A percentile compares a stretch with the other conserved stretches of the same genome.
Conservation (phyloP, 2,329 filamentous ascomycete species). For the Paraphaeosphaeria sporulosa region DNA sequence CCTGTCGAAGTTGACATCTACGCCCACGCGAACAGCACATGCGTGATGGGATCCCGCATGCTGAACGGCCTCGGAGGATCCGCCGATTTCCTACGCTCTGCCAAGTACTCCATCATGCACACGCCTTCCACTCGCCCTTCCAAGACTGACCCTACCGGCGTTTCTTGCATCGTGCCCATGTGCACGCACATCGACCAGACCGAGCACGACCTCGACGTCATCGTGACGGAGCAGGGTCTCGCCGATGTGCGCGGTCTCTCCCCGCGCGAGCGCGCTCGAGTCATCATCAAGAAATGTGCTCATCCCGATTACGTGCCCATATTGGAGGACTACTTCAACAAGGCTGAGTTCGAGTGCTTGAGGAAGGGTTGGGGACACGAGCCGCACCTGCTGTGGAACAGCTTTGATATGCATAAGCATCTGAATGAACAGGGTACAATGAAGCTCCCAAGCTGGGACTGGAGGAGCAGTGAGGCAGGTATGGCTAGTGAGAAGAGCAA, state of each 20-base stretch:
- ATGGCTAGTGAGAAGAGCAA: constrained; percentile 18
- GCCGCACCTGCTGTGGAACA: constrained; percentile 85
- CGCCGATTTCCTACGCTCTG: constrained; percentile 79
- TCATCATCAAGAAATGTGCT: constrained; percentile 86
- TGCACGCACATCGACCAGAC: constrained; percentile 92
- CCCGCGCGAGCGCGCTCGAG: constrained; percentile 79
- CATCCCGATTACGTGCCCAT: constrained; percentile 88
- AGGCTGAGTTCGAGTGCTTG: constrained; percentile 85
- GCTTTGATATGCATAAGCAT: constrained; percentile 89
- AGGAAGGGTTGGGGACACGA: constrained; percentile 89
- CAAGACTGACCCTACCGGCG: constrained; percentile 82
- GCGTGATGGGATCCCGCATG: constrained; percentile 88
- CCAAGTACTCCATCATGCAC: constrained; percentile 94
- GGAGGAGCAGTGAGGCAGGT: constrained; percentile 28
- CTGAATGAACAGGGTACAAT: constrained; percentile 84
- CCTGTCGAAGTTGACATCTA: constrained; percentile 95
- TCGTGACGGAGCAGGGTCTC: constrained; percentile 80
- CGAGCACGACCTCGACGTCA: constrained; percentile 88
- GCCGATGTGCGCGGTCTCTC: constrained; percentile 84
- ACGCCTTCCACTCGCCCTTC: constrained; percentile 81
- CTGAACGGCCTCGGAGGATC: constrained; percentile 84
- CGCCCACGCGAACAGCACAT: constrained; percentile 89
- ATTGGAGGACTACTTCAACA: constrained; percentile 81
- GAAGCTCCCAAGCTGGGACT: constrained; percentile 76
- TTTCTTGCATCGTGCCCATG: constrained; percentile 92